phyloP scores from a whole-genome alignment of 2,329 filamentous ascomycete species.

The Aspergillus fructus region DNA sequence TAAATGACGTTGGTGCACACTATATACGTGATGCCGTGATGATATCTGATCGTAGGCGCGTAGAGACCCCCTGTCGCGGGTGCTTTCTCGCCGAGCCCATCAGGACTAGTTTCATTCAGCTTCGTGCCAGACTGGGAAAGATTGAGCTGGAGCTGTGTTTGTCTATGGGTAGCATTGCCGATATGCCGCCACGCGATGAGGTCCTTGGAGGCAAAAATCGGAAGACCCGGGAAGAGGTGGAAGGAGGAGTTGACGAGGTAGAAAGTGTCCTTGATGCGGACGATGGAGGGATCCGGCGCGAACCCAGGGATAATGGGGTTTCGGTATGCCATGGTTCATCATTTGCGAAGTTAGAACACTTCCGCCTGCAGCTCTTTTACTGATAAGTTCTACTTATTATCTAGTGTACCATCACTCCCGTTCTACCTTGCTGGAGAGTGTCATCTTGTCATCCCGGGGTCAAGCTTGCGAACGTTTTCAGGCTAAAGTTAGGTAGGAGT shows the following conservation, averaged over 20 bases:
- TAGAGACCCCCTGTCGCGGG: not conserved
- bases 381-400: no score
- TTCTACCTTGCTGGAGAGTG: no score
- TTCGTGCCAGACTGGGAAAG: not conserved
- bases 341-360: no score
- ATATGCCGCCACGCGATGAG: not conserved
- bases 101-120: not conserved
- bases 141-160: no score
- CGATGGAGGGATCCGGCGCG: not conserved
- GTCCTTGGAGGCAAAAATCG: not conserved
- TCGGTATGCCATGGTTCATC: not conserved
- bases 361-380: no score
- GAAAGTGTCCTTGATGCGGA: not conserved
- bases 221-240: not conserved
- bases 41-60: not conserved
- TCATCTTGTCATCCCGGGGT: no score
- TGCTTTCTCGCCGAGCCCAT: not conserved
- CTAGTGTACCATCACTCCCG: no score
- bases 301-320: slow-evolving; percentile 7
- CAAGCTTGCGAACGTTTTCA: no score
- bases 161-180: not conserved
- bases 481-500: no score
- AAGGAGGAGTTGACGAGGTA: slow-evolving; percentile 1
- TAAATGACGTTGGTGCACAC: slow-evolving; percentile 2
- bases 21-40: not conserved